Base-by-base conservation (phyloP, 2,329 filamentous ascomycete genomes). In the Sclerotinia glacialis region DNA sequence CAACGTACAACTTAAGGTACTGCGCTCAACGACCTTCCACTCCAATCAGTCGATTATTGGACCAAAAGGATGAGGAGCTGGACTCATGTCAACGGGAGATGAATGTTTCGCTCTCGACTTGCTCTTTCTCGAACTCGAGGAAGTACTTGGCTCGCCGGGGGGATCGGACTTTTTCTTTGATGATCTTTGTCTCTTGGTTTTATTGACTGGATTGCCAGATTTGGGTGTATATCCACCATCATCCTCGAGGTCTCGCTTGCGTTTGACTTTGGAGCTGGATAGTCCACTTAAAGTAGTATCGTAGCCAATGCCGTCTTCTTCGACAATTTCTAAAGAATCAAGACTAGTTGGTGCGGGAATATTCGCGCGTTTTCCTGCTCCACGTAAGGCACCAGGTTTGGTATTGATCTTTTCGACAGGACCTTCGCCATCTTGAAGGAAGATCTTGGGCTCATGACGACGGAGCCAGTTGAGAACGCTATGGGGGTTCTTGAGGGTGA, bases 391-490 rank as follows among this genome's bases (percentile, higher is more conserved):
- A 21, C 75, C 76, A 11, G 75, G 74, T 52, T 75, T 77, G 40
- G 78, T 77, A 50, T 77, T 77, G 34, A 79, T 78, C 72, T 82
- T 82, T 67, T 80, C 76, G 1, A 37, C n/a, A 71, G 77, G 77
- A 31, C 74, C 73, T 71, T 76, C 75, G 28, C 77, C 77, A 58
- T 79, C 78, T 76, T 96, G 90, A 26, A 96, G 80, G 80, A 96
- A 93, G 59, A 93, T 88, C 77, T 94, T 89, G 3, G 93, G 91
- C 67, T 92, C 89, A 78, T 97, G 85, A 75, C 92, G 88, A 69
- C 92, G 86, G 16, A 99, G 85, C 95, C 95, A 99, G 78, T 96
- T 97, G 80, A 96, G 96, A 3, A 97, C 93, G 67, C 91, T 96
- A 52, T 92, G 91, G 0, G 93, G 93, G 76, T 98, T 98, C 62